These are phyloP conservation scores for Endocarpon pusillum DNA, from an alignment of 495 filamentous ascomycete genomes.

Conservation along the genomic window DNA sequence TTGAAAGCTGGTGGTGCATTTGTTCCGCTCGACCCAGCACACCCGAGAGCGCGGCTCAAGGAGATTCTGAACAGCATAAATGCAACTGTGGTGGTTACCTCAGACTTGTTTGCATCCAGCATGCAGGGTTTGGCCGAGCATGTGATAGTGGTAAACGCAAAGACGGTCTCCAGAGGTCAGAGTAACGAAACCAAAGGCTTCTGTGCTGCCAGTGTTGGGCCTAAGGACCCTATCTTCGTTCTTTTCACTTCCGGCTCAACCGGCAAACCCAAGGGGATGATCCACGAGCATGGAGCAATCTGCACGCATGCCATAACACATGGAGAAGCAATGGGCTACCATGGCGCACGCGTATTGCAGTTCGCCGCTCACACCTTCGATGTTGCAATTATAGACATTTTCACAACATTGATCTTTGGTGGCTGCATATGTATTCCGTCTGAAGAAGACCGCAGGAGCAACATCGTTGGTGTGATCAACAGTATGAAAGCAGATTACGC, in stretches of 20 bases:
- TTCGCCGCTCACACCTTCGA: constrained; percentile 32
- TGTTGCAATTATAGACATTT: constrained; percentile 24
- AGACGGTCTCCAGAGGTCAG: background rate
- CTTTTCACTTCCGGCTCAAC: constrained; percentile 36
- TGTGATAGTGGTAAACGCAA: background rate
- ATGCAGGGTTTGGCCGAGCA: constrained; percentile 1
- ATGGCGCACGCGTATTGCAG: constrained; percentile 28
- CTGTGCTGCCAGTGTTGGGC: background rate
- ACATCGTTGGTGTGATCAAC: constrained; percentile 18
- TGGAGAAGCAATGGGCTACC: constrained; percentile 7
- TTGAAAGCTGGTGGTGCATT: constrained; percentile 42
- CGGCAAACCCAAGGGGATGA: constrained; percentile 32
- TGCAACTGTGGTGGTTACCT: constrained; percentile 18
- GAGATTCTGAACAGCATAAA: constrained; percentile 33
- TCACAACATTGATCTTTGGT: constrained; percentile 24
- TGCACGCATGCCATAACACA: constrained; percentile 19
- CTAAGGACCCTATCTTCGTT: constrained; percentile 25
- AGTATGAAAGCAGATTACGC: constrained; percentile 19
- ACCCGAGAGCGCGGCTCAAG: constrained; percentile 35
- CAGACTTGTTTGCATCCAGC: background rate
- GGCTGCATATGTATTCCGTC: constrained; percentile 31
- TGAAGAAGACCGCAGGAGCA: constrained; percentile 15
- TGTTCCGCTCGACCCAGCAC: constrained; percentile 37
- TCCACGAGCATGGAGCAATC: constrained; percentile 26
- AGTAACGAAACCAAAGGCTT: background rate